These are phyloP conservation scores for Xerocomus spinulosus DNA, from an alignment of 768 basidiomycete genomes.

Conservation along the genomic window DNA sequence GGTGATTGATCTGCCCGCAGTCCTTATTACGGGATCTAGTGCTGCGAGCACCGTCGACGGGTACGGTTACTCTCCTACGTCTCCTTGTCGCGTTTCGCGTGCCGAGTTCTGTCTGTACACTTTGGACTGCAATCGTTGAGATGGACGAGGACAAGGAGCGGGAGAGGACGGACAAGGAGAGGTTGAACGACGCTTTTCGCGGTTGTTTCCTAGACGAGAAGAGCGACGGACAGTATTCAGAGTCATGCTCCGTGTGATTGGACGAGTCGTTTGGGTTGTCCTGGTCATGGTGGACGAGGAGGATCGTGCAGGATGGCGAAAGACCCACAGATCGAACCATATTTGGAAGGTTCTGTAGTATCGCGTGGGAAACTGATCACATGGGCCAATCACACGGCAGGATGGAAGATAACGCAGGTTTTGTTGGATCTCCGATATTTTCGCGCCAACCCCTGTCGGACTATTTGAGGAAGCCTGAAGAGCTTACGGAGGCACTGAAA, in stretches of 20 bases:
- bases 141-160: not conserved
- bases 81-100: slow-evolving; percentile 3
- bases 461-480: not conserved
- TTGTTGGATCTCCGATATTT: not conserved
- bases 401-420: too few species aligned
- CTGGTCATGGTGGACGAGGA: slow-evolving; percentile 17
- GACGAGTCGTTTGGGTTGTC: slow-evolving; percentile 10
- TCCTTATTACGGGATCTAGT: slow-evolving; percentile 8
- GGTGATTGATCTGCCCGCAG: slow-evolving; percentile 12
- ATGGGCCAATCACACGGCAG: not conserved
- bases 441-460: not conserved
- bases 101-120: not conserved
- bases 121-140: too few species aligned
- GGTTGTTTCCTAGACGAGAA: slow-evolving; percentile 11
- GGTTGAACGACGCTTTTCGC: not conserved
- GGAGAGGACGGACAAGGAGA: slow-evolving; percentile 13
- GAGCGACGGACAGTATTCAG: slow-evolving; percentile 18
- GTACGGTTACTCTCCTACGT: slow-evolving; percentile 3
- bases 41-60: not conserved
- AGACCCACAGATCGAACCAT: slow-evolving; percentile 12
- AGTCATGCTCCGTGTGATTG: slow-evolving; percentile 25
- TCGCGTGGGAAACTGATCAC: slow-evolving; percentile 15
- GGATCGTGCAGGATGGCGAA: too few species aligned
- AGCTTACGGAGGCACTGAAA: not conserved
- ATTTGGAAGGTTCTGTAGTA: slow-evolving; percentile 33